A percentile compares a stretch with the other conserved stretches of the same genome.
phyloP scores from a whole-genome alignment of 2,329 filamentous ascomycete genomes.

The Neoscytalidium dimidiatum region DNA sequence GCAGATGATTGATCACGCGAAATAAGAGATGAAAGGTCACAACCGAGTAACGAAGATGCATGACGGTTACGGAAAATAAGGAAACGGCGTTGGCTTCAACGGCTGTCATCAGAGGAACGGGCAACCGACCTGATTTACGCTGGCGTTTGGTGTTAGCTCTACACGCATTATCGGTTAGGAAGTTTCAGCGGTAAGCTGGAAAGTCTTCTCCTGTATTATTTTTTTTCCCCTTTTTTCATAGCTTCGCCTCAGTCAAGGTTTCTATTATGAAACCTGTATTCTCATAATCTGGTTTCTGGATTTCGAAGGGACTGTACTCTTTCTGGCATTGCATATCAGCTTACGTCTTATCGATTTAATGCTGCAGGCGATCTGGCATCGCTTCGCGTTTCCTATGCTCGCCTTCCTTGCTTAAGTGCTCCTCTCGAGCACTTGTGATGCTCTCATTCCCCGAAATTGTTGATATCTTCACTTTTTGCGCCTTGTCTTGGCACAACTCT shows the following conservation, averaged over 20 bases:
- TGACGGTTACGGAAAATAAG: not conserved
- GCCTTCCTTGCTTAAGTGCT: too few relatives aligned
- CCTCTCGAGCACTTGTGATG: not conserved
- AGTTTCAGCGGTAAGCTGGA: not conserved
- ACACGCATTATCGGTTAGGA: too few relatives aligned
- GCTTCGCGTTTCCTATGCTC: not conserved
- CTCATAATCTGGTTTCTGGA: not conserved
- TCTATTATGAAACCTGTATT: not conserved
- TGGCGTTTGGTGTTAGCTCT: not conserved
- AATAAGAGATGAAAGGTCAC: conserved; percentile 46
- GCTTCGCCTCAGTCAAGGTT: not conserved
- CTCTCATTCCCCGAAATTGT: not conserved
- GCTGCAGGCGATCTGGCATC: not conserved
- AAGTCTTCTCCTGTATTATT: not conserved
- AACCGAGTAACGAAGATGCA: conserved; percentile 6
- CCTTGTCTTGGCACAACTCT: too few relatives aligned
- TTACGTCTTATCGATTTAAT: not conserved
- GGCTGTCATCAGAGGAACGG: not conserved
- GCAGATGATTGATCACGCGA: conserved; percentile 85
- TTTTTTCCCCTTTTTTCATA: not conserved
- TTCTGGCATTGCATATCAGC: not conserved
- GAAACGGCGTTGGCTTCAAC: not conserved
- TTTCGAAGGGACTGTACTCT: not conserved
- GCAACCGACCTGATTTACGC: not conserved
- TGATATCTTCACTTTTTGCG: not conserved